phyloP scores from a whole-genome alignment of 805 yeast species.

The Candida methanosorbosa region DNA sequence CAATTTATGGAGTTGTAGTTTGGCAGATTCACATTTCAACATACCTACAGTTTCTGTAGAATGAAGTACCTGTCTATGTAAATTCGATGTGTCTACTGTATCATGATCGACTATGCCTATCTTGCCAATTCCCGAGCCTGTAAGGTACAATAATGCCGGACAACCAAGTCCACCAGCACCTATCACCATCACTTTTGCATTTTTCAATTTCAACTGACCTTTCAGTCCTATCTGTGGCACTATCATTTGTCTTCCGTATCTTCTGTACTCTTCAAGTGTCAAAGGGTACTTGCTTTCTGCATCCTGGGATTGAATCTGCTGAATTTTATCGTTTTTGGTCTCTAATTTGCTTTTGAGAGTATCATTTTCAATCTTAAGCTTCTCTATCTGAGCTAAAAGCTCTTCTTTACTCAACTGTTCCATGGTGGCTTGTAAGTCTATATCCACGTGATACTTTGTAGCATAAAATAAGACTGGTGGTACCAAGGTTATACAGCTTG shows the following conservation, averaged over 20 bases:
- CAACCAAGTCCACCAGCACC: slow-evolving; percentile 98
- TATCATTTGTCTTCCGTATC: slow-evolving; percentile 94
- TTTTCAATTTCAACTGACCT: slow-evolving; percentile 53
- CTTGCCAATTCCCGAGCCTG: slow-evolving; percentile 81
- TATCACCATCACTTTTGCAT: slow-evolving; percentile 58
- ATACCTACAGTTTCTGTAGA: slow-evolving; percentile 55
- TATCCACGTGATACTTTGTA: too few species aligned
- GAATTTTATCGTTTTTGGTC: slow-evolving; percentile 1
- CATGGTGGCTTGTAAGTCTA: too few species aligned
- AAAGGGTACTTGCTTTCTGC: slow-evolving; percentile 8
- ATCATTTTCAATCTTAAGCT: slow-evolving; percentile 13
- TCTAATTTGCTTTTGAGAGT: slow-evolving; percentile 3
- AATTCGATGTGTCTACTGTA: slow-evolving; percentile 70
- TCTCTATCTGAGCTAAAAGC: slow-evolving; percentile 15
- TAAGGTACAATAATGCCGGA: slow-evolving; percentile 77
- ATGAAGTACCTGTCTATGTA: slow-evolving; percentile 87
- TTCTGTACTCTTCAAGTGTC: slow-evolving; percentile 56
- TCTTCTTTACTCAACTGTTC: slow-evolving; percentile 8
- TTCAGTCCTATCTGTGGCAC: slow-evolving; percentile 66
- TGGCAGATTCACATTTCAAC: slow-evolving; percentile 77
- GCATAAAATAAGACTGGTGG: too few species aligned
- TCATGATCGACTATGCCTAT: slow-evolving; percentile 89
- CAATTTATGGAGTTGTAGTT: slow-evolving; percentile 35
- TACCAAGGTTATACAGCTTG: too few species aligned
- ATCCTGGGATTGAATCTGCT: slow-evolving; percentile 4